Conservation (phyloP, 768 basidiomycete species). For the Mycena kentingensis region DNA sequence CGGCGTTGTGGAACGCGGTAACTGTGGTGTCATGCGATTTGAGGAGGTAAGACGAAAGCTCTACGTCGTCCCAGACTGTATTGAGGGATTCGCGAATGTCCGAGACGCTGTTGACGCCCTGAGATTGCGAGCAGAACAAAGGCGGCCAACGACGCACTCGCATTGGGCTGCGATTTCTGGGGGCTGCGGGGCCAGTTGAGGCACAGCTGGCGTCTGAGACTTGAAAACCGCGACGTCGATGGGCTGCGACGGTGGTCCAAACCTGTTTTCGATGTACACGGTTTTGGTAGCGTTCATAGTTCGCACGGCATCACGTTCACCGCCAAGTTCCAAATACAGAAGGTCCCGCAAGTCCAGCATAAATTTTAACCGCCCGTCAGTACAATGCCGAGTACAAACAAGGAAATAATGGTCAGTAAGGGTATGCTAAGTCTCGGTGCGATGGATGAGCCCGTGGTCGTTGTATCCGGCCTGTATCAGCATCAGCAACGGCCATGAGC, state of each 20-base stretch:
- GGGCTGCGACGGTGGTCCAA: constrained; percentile 64
- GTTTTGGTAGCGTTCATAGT: constrained; percentile 23
- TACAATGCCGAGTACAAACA: background rate
- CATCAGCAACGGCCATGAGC: background rate
- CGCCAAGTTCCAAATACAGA: background rate
- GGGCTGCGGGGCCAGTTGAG: constrained; percentile 6
- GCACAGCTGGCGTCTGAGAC: constrained; percentile 9
- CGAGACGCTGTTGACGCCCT: constrained; percentile 16
- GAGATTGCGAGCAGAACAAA: background rate
- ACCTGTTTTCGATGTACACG: constrained; percentile 47
- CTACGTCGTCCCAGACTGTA: constrained; percentile 5
- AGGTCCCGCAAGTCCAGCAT: background rate
- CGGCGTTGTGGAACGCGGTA: constrained; percentile 22
- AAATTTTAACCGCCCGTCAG: background rate
- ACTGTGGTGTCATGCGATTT: constrained; percentile 15
- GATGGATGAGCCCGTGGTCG: constrained; percentile 23
- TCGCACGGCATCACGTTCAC: background rate
- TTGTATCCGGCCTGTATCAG: constrained; percentile 41
- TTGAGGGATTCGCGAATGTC: constrained; percentile 24
- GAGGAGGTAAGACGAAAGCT: constrained; percentile 14
- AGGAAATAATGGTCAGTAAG: constrained; percentile 2
- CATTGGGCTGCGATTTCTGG: constrained; percentile 34
- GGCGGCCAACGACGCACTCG: constrained; percentile 28
- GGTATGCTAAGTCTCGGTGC: constrained; percentile 22
- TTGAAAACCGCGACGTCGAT: constrained; percentile 52